phyloP scores from a whole-genome alignment of 179 eudicot genomes.

The Gypsophila paniculata region DNA sequence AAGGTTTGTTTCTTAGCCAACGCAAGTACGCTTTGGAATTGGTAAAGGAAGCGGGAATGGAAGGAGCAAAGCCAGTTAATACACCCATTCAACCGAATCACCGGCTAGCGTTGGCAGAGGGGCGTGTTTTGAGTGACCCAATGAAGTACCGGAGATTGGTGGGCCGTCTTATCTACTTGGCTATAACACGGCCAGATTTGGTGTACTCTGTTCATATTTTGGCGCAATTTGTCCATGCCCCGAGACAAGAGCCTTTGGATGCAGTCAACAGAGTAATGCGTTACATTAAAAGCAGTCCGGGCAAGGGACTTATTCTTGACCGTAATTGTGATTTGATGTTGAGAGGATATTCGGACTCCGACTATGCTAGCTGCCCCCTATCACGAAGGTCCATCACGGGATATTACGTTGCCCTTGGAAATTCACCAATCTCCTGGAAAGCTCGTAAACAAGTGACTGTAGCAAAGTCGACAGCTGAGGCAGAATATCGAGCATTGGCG shows the following conservation, averaged over 20 bases:
- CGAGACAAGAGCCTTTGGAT: background rate
- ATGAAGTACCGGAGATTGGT: too few relatives aligned
- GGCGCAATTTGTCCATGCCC: background rate
- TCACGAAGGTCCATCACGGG: background rate
- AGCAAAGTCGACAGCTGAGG: background rate
- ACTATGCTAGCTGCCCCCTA: background rate
- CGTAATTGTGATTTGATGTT: background rate
- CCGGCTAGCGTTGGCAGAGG: too few relatives aligned
- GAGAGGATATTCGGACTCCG: constrained; percentile 1
- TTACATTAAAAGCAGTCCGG: background rate
- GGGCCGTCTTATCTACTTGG: too few relatives aligned
- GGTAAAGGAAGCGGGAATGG: too few relatives aligned
- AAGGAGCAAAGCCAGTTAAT: too few relatives aligned
- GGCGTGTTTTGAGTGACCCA: too few relatives aligned
- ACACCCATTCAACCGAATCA: too few relatives aligned
- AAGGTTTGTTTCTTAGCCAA: too few relatives aligned
- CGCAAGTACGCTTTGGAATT: too few relatives aligned
- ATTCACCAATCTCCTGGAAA: background rate
- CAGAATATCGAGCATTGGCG: background rate
- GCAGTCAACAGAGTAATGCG: background rate
- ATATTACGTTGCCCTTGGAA: background rate
- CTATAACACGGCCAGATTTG: background rate
- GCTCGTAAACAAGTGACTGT: background rate
- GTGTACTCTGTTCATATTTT: background rate
- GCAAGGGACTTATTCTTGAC: background rate